Evolutionary conservation across 2,329 filamentous ascomycete species (phyloP).

Genomic region (Aureobasidium musti): DNA sequence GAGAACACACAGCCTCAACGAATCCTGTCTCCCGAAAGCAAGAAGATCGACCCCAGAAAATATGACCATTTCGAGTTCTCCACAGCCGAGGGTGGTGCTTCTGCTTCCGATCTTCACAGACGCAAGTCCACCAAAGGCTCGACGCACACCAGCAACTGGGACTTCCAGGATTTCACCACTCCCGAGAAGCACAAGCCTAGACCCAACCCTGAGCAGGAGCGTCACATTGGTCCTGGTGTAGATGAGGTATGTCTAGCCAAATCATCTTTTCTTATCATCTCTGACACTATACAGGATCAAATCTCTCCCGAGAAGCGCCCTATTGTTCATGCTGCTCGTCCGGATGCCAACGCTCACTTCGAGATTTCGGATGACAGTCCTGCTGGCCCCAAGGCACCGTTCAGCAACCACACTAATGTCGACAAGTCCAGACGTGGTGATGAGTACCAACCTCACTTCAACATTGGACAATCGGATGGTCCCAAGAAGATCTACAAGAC

Average conservation of each 20-base stretch:
- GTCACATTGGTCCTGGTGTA: conserved; percentile 74
- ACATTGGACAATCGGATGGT: conserved; percentile 63
- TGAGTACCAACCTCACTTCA: conserved; percentile 77
- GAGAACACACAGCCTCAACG: conserved; percentile 52
- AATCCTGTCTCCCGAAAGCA: conserved; percentile 45
- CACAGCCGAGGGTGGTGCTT: conserved; percentile 57
- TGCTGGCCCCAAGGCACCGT: conserved; percentile 43
- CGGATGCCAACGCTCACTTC: conserved; percentile 80
- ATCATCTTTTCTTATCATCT: conserved; percentile 27
- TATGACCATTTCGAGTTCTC: conserved; percentile 85
- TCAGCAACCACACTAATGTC: conserved; percentile 38
- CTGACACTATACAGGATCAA: conserved; percentile 50
- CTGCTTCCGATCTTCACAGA: conserved; percentile 40
- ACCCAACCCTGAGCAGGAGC: conserved; percentile 66
- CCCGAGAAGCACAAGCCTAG: conserved; percentile 73
- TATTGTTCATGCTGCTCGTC: conserved; percentile 67
- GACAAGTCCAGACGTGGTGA: conserved; percentile 73
- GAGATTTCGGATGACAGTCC: conserved; percentile 75
- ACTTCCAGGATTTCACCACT: conserved; percentile 83
- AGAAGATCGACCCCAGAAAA: conserved; percentile 73
- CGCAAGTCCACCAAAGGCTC: conserved; percentile 35
- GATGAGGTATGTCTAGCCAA: conserved; percentile 54
- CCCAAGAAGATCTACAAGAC: conserved; percentile 44
- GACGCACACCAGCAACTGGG: conserved; percentile 72
- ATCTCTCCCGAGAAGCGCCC: conserved; percentile 61